Evolutionary conservation across 176 grass and related monocot genomes (phyloP), one percentile per base, ranked within the genome.

Genomic region (Carex cristatella): DNA sequence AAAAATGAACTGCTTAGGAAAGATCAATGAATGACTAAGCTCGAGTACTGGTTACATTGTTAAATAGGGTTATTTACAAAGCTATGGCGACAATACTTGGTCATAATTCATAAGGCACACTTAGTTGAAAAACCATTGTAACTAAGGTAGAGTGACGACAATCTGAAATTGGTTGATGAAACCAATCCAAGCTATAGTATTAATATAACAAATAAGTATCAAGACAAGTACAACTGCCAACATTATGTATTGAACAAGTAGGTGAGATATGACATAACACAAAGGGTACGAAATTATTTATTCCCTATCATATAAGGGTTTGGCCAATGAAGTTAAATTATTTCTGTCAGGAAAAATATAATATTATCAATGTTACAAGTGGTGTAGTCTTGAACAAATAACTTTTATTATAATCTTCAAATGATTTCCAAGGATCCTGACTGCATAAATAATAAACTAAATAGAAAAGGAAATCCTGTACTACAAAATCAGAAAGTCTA

Each of bases 161-260:
- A 71, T 6, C 37, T 44, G 16, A 51, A 33, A 32, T 78, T 78
- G 51, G 10, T 78, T 76, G 72, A 14, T 19, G 6, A 76, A 54
- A 48, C 46, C 72, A 31, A 78, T 70, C 28, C 74, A 78, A 28
- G 27, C 74, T 79, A 58, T 79, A 15, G 28, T 79, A 79, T 55
- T 58, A 79, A 79, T 79, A 79, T 79, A 58, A 79, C 27, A 18
- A 72, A 51, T 51, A 74, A 56, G 44, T 78, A 56, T 57, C 28
- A 78, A 79, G 79, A 23, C 60, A 82, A 82, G 79, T 82, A 82
- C 79, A 82, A 65, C 79, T 82, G 38, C 79, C 40, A 65, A 10
- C 60, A 65, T 48, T 82, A 82, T 46, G 65, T 49, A 65, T 82
- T 82, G 49, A 56, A 79, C 74, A 79, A 57, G 53, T 58, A 79